These are phyloP conservation scores for Termitomyces sp. DNA, from an alignment of 768 basidiomycete species.

Conservation along the genomic window DNA sequence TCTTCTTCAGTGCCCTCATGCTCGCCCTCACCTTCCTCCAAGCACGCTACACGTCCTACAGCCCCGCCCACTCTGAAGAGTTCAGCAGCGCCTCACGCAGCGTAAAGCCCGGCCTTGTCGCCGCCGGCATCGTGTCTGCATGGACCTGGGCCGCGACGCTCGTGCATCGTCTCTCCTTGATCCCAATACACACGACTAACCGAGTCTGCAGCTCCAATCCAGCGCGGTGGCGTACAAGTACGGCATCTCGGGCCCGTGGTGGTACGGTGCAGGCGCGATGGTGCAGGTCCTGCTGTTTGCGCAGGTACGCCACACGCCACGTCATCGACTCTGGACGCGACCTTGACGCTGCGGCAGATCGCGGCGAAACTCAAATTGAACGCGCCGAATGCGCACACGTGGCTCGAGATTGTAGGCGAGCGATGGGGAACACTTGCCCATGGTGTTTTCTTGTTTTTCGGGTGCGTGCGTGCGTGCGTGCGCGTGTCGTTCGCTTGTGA, in stretches of 20 bases:
- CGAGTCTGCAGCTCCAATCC: conserved; percentile 49
- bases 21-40: conserved; percentile 72
- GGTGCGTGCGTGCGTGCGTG: conserved; percentile 28
- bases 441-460: conserved; percentile 85
- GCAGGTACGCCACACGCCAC: conserved; percentile 37
- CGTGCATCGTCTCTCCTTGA: conserved; percentile 21
- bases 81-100: conserved; percentile 79
- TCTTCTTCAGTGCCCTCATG: conserved; percentile 60
- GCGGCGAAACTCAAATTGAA: conserved; percentile 91
- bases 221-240: conserved; percentile 83
- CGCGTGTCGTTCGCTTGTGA: too few species aligned
- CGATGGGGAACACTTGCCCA: conserved; percentile 83
- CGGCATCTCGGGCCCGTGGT: conserved; percentile 83
- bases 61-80: conserved; percentile 75
- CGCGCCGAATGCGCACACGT: conserved; percentile 84
- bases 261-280: conserved; percentile 86
- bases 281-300: conserved; percentile 89
- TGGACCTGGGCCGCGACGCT: conserved; percentile 87
- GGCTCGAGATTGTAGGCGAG: conserved; percentile 77
- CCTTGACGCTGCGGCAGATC: conserved; percentile 32
- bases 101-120: conserved; percentile 89
- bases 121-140: conserved; percentile 87
- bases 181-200: too few species aligned
- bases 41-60: conserved; percentile 76
- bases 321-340: too few species aligned